A percentile compares a stretch with the other conserved stretches of the same genome.
phyloP scores from a whole-genome alignment of 75 land plant genomes.

The Azolla pinnata region DNA sequence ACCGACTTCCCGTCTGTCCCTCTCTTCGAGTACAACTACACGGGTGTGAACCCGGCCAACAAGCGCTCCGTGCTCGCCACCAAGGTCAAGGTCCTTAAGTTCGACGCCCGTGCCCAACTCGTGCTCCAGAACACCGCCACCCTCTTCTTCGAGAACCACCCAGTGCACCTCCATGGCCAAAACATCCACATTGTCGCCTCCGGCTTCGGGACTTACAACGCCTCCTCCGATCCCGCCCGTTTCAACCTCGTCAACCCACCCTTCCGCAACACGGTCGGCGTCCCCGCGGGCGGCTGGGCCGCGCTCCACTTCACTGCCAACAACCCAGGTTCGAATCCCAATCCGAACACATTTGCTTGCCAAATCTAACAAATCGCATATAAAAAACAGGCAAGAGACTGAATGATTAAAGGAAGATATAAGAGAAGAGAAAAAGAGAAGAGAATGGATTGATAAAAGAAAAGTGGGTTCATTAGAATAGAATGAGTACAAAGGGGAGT shows the following conservation, averaged over 20 bases:
- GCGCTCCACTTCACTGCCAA: constrained; percentile 26
- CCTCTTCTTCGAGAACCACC: constrained; percentile 21
- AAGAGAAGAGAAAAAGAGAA: too few relatives aligned
- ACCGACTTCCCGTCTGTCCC: constrained; percentile 29
- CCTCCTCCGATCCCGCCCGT: neutral
- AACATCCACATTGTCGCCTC: constrained; percentile 19
- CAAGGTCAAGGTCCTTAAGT: constrained; percentile 6
- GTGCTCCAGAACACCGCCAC: constrained; percentile 25
- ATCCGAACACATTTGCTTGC: too few relatives aligned
- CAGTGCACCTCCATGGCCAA: constrained; percentile 31
- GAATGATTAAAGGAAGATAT: too few relatives aligned
- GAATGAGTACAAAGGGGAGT: too few relatives aligned
- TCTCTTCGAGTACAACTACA: constrained; percentile 27
- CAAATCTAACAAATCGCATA: too few relatives aligned
- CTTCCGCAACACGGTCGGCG: constrained; percentile 20
- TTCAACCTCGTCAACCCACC: constrained; percentile 34
- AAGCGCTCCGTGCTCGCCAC: constrained; percentile 12
- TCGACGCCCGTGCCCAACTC: constrained; percentile 12
- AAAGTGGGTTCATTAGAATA: too few relatives aligned
- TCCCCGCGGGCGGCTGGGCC: constrained; percentile 25
- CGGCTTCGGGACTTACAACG: constrained; percentile 28
- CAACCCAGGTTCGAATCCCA: constrained; percentile 23
- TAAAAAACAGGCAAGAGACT: too few relatives aligned
- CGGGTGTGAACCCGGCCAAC: constrained; percentile 34
- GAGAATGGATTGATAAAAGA: too few relatives aligned